Evolutionary conservation across 2,329 filamentous ascomycete genomes (phyloP).

Genomic region (Leptosphaerulina australis): DNA sequence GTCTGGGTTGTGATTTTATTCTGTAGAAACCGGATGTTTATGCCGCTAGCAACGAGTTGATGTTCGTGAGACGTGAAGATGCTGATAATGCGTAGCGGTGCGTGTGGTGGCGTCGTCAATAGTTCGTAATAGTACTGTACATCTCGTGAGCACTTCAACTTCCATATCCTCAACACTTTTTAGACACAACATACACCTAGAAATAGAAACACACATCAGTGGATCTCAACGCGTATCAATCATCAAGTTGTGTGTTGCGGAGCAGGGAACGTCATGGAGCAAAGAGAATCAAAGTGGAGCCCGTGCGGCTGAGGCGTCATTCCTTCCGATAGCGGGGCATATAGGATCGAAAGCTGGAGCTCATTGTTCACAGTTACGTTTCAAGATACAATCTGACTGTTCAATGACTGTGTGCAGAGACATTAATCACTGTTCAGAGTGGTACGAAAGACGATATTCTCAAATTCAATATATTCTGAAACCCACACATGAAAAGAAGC

Average conservation of each 20-base stretch:
- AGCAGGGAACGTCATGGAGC: constrained; percentile 18
- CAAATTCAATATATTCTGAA: background rate
- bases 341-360: background rate
- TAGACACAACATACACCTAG: constrained; percentile 3
- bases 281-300: constrained; percentile 11
- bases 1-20: background rate
- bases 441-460: background rate
- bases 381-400: background rate
- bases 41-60: constrained; percentile 3
- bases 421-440: background rate
- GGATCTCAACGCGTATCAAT: constrained; percentile 16
- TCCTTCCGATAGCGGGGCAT: constrained; percentile 19
- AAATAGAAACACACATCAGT: constrained; percentile 15
- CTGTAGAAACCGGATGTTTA: background rate
- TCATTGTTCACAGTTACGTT: constrained; percentile 1
- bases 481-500: constrained; percentile 2
- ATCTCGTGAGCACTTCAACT: background rate
- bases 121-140: constrained; percentile 4
- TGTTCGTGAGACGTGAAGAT: constrained; percentile 5
- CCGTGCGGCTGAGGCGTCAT: constrained; percentile 21
- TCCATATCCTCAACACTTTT: constrained; percentile 7
- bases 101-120: background rate
- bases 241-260: constrained; percentile 1
- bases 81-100: background rate
- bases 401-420: background rate